These are phyloP conservation scores for Zarea fungicola DNA, from an alignment of 2,329 filamentous ascomycete genomes.

Conservation along the genomic window DNA sequence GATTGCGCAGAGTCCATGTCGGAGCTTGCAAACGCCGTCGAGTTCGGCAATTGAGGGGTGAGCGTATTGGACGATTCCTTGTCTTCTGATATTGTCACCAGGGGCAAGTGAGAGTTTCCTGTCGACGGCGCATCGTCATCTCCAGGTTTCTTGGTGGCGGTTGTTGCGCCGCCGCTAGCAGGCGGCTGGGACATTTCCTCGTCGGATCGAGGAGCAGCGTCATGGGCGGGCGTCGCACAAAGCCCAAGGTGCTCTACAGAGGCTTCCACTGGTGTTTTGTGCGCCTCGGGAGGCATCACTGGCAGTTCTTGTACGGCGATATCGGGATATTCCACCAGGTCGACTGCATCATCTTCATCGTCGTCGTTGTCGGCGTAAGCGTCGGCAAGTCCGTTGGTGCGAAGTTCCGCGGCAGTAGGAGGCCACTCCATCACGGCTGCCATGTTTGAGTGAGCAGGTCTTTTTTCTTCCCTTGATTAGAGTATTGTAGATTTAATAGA, in stretches of 20 bases:
- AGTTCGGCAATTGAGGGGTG: background rate
- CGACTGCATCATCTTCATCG: slow-evolving; percentile 4
- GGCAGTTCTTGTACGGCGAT: background rate
- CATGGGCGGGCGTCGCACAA: too few relatives aligned
- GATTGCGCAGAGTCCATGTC: slow-evolving; percentile 2
- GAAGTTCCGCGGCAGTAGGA: too few relatives aligned
- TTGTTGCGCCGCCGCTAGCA: background rate
- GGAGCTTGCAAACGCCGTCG: background rate
- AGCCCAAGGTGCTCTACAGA: background rate
- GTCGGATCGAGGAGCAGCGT: background rate
- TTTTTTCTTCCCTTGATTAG: too few relatives aligned
- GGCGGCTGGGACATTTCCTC: background rate
- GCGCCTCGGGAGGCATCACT: background rate
- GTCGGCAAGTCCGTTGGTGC: background rate
- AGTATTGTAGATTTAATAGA: too few relatives aligned
- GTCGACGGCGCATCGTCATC: background rate
- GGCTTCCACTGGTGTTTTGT: background rate
- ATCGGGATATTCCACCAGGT: slow-evolving; percentile 6
- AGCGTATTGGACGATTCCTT: background rate
- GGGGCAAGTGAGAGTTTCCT: background rate
- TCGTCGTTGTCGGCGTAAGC: background rate
- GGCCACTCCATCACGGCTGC: slow-evolving; percentile 4
- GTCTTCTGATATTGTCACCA: background rate
- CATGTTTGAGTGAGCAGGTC: too few relatives aligned
- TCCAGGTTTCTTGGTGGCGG: too few relatives aligned